Evolutionary conservation across 208 protist species (phyloP).

Genomic region (Crithidia bombi): DNA sequence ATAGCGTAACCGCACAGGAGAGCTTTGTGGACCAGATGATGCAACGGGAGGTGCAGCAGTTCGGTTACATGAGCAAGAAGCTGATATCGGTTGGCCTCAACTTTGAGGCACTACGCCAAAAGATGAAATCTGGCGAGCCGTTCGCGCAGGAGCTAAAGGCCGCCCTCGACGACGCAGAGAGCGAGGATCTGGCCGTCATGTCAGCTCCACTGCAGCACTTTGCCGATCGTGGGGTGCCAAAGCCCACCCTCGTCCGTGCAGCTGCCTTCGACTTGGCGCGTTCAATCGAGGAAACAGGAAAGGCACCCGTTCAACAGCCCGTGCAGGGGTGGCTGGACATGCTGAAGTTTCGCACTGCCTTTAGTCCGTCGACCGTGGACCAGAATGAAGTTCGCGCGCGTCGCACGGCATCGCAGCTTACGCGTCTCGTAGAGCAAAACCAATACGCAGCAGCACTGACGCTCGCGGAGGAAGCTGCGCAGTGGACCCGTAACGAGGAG

Average conservation of each 20-base stretch:
- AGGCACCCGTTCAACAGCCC: conserved; percentile 53
- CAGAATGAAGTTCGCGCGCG: conserved; percentile 55
- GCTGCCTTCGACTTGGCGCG: conserved; percentile 77
- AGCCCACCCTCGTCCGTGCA: conserved; percentile 43
- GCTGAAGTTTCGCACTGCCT: conserved; percentile 81
- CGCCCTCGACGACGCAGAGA: conserved; percentile 75
- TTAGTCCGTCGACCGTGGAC: conserved; percentile 69
- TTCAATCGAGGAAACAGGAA: conserved; percentile 80
- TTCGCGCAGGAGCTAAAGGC: conserved; percentile 69
- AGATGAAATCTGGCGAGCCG: conserved; percentile 50
- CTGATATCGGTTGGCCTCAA: conserved; percentile 82
- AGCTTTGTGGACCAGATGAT: conserved; percentile 53
- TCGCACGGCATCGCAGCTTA: conserved; percentile 53
- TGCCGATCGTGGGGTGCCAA: conserved; percentile 45
- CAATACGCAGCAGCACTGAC: conserved; percentile 69
- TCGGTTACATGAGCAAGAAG: conserved; percentile 89
- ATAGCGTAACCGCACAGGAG: conserved; percentile 52
- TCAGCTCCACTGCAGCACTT: conserved; percentile 59
- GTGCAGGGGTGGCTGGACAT: conserved; percentile 81
- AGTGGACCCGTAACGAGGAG: conserved; percentile 39
- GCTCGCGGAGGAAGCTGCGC: conserved; percentile 61
- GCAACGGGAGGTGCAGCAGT: conserved; percentile 71
- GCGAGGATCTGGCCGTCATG: conserved; percentile 65
- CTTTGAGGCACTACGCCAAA: conserved; percentile 60
- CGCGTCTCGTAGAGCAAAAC: conserved; percentile 55